Evolutionary conservation across 306 rosid genomes (phyloP), one percentile per base, ranked within the genome.

Genomic region (Trifolium dubium): DNA sequence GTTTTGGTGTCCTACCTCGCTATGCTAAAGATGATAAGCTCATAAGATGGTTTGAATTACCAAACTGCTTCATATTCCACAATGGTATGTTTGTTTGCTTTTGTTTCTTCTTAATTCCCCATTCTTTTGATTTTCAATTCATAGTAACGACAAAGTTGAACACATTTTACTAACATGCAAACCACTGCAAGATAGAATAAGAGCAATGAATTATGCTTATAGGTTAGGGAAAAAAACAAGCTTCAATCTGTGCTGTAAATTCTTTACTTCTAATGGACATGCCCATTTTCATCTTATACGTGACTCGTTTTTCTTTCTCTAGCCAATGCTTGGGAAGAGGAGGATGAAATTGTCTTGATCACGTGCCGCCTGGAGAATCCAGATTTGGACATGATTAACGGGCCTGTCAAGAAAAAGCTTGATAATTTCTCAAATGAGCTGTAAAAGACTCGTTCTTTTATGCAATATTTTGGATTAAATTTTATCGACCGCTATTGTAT

Each of bases 241-340:
- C 50, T 71, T 66, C 35, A 60, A 44, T 72, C 55, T 67, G 30
- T 69, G 10, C 40, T 59, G 60, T 44, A 17, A 28, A 34, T 53
- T 82, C 64, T 61, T 43, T 10, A 54, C 13, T 68, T 31, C 29
- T 64, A 34, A 68, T 69, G 50, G 58, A 40, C 46, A 15, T 73
- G 46, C 72, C 39, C n/a, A 40, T 82, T 59, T 73, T 76, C 72
- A 81, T 65, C 19, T 77, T 81, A 72, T 69, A 17, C 19, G 40
- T 74, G 67, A 51, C 69, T 18, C 8, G 1, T 30, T 35, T 31
- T 9, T 43, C 65, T 4, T 28, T 35, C 28, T 34, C 28, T 76
- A 94, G 97, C 97, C 75, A 94, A 94, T 84, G 99, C 97, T 37
- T 94, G 99, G 99, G 99, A 94, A 90, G 99, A 94, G 69, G 99